Percentiles rank a stretch among this genome's conserved stretches.
Evolutionary conservation across 2,329 filamentous ascomycete genomes (phyloP).

Genomic region (Endothia cerciana): DNA sequence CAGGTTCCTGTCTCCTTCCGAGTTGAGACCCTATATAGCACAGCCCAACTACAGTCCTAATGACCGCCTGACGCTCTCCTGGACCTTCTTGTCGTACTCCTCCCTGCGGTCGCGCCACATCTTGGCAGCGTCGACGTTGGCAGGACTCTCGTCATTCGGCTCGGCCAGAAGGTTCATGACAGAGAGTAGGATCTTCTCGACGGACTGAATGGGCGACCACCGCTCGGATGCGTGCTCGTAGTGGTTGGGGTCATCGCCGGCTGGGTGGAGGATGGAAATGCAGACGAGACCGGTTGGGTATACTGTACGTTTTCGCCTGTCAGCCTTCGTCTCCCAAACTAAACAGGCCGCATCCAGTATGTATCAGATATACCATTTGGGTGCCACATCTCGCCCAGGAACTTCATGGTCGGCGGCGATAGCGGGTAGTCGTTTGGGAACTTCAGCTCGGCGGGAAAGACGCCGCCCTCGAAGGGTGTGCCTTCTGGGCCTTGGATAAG

Average conservation of each 20-base stretch:
- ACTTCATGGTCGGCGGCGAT: conserved; percentile 93
- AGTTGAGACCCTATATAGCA: neutral
- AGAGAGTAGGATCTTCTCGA: conserved; percentile 95
- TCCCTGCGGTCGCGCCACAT: conserved; percentile 87
- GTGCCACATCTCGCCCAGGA: conserved; percentile 92
- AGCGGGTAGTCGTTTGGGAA: conserved; percentile 98
- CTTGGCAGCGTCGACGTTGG: conserved; percentile 94
- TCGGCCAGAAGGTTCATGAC: conserved; percentile 99
- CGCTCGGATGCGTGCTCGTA: conserved; percentile 96
- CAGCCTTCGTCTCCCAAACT: neutral
- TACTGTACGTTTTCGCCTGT: conserved; percentile 55
- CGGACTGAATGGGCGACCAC: conserved; percentile 95
- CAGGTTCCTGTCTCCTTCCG: neutral
- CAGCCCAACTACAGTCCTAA: conserved; percentile 66
- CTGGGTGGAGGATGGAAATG: conserved; percentile 96
- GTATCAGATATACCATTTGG: conserved; percentile 73
- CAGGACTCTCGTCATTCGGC: conserved; percentile 95
- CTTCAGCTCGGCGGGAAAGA: conserved; percentile 92
- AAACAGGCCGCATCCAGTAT: neutral
- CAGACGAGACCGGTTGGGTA: conserved; percentile 92
- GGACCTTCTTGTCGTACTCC: conserved; percentile 86
- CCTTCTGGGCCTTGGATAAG: conserved; percentile 94
- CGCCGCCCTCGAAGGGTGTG: conserved; percentile 92
- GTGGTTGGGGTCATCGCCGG: conserved; percentile 96
- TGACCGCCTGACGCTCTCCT: conserved; percentile 78